These are phyloP conservation scores for Lasiosphaeriaceae sp. DNA, from an alignment of 495 filamentous ascomycete species.

Conservation along the genomic window DNA sequence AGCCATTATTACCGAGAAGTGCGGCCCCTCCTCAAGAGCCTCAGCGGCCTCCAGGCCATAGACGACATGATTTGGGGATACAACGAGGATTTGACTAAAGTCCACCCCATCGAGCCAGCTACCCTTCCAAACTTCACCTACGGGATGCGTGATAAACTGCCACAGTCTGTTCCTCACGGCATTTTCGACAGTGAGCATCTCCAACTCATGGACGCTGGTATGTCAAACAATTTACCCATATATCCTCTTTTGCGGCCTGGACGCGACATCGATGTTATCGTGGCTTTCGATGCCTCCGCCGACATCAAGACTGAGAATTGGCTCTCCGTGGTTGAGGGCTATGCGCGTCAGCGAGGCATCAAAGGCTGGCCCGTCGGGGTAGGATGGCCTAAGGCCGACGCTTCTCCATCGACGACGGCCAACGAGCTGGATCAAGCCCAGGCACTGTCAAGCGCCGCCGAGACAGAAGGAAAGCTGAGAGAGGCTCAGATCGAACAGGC, in stretches of 20 bases:
- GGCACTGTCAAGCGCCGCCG: constrained; percentile 51
- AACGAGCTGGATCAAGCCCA: constrained; percentile 65
- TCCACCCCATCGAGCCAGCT: constrained; percentile 90
- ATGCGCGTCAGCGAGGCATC: constrained; percentile 79
- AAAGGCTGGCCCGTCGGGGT: constrained; percentile 90
- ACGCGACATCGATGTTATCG: constrained; percentile 82
- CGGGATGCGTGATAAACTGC: constrained; percentile 72
- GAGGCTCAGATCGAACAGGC: constrained; percentile 54
- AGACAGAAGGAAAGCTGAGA: constrained; percentile 60
- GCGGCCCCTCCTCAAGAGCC: constrained; percentile 66
- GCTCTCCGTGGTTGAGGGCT: constrained; percentile 89
- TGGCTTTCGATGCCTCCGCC: constrained; percentile 45
- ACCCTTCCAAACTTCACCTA: constrained; percentile 81
- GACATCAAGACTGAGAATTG: constrained; percentile 58
- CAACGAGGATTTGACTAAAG: constrained; percentile 75
- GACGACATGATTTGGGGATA: constrained; percentile 82
- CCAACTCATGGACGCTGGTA: constrained; percentile 93
- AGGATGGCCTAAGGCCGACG: constrained; percentile 73
- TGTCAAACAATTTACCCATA: constrained; percentile 95
- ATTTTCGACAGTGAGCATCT: constrained; percentile 67
- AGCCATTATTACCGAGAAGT: constrained; percentile 95
- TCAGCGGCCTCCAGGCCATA: constrained; percentile 71
- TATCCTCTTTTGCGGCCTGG: constrained; percentile 89
- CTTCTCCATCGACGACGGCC: constrained; percentile 51
- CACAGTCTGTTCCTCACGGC: constrained; percentile 67